phyloP scores from a whole-genome alignment of 176 grass and related monocot genomes.

The Hyparrhenia diplandra region DNA sequence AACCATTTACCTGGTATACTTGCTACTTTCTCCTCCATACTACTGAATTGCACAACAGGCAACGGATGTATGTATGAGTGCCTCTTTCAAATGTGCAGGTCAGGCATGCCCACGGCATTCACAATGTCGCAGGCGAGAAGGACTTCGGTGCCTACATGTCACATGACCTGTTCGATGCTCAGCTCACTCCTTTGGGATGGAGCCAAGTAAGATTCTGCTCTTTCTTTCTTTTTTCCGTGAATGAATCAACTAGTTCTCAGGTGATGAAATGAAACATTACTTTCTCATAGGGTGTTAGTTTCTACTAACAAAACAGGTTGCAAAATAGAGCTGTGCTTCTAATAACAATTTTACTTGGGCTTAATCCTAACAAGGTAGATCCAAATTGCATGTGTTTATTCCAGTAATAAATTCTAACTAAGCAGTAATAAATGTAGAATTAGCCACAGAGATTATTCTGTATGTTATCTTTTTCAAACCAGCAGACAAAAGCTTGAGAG shows the following conservation, averaged over 20 bases:
- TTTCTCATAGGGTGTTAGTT: not conserved
- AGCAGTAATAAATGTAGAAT: not conserved
- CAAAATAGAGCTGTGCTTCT: not conserved
- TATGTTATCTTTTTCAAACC: too few relatives aligned
- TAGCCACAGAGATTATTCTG: not conserved
- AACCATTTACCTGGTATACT: conserved; percentile 78
- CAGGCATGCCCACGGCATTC: conserved; percentile 91
- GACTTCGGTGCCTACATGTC: conserved; percentile 48
- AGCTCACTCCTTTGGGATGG: conserved; percentile 61
- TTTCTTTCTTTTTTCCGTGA: too few relatives aligned
- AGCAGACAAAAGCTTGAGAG: too few relatives aligned
- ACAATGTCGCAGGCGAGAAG: conserved; percentile 83
- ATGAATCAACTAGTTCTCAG: too few relatives aligned
- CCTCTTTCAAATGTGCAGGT: conserved; percentile 37
- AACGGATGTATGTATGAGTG: not conserved
- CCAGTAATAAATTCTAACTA: too few relatives aligned
- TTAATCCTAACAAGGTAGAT: not conserved
- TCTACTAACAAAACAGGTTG: not conserved
- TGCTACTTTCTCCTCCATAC: not conserved
- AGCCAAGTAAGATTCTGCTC: conserved; percentile 40
- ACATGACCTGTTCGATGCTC: conserved; percentile 52
- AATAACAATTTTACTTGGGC: not conserved
- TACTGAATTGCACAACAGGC: not conserved
- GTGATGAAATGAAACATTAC: too few relatives aligned
- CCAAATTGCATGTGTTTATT: not conserved